Evolutionary conservation across 225 moss, liverwort and hornwort species (phyloP).

Genomic region (Takakia lepidozioides): DNA sequence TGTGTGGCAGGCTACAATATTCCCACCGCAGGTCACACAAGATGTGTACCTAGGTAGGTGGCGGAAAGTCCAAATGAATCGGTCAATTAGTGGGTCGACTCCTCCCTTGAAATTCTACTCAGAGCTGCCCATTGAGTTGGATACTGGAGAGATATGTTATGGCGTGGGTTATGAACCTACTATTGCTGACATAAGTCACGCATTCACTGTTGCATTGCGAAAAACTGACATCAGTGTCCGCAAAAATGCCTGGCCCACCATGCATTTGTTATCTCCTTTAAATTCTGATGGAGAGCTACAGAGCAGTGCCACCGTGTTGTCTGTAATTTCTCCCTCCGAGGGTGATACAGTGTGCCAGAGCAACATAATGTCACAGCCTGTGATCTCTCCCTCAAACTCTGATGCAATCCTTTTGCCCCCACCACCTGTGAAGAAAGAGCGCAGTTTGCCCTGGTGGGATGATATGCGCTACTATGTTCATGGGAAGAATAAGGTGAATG

Average conservation of each 20-base stretch:
- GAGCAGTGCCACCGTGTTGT: too few relatives aligned
- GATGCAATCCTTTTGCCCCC: constrained; percentile 58
- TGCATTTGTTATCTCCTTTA: too few relatives aligned
- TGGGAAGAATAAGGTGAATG: constrained; percentile 70
- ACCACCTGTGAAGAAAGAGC: constrained; percentile 87
- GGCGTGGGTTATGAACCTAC: constrained; percentile 95
- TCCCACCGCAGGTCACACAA: constrained; percentile 79
- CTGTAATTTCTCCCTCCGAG: too few relatives aligned
- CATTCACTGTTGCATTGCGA: constrained; percentile 68
- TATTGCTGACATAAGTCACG: constrained; percentile 88
- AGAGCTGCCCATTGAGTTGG: constrained; percentile 69
- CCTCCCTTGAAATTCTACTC: constrained; percentile 89
- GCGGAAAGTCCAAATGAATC: constrained; percentile 73
- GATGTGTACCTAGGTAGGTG: constrained; percentile 74
- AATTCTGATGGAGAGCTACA: too few relatives aligned
- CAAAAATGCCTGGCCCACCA: constrained; percentile 49
- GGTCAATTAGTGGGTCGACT: constrained; percentile 89
- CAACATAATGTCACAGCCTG: too few relatives aligned
- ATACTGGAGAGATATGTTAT: constrained; percentile 61
- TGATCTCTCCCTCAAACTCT: too few relatives aligned
- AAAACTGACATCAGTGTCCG: constrained; percentile 63
- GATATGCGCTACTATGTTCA: constrained; percentile 98
- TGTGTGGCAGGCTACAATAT: constrained; percentile 64
- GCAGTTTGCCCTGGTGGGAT: constrained; percentile 99
- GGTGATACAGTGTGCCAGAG: too few relatives aligned